A percentile compares a stretch with the other conserved stretches of the same genome.
Conservation (phyloP, 1,139 yeast genomes). For the Yamadazyma jaroonii region DNA sequence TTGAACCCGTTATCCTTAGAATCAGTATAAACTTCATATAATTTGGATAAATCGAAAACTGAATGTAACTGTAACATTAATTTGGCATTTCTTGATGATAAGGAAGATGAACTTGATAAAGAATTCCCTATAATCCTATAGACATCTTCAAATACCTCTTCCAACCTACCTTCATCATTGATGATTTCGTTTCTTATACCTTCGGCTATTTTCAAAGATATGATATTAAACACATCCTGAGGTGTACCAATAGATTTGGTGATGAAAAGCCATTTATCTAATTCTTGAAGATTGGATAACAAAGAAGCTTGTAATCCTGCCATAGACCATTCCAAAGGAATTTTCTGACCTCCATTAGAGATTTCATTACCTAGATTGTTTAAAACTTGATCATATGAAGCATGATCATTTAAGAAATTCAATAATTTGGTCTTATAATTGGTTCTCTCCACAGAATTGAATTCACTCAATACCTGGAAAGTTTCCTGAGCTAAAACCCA, state of each 20-base stretch:
- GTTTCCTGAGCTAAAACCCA: slow-evolving; percentile 91
- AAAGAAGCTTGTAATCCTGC: slow-evolving; percentile 78
- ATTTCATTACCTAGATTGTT: slow-evolving; percentile 30
- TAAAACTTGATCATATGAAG: slow-evolving; percentile 40
- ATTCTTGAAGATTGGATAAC: slow-evolving; percentile 45
- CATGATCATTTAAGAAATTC: slow-evolving; percentile 41
- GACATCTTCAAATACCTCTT: slow-evolving; percentile 44
- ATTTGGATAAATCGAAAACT: slow-evolving; percentile 54
- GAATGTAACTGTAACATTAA: slow-evolving; percentile 67
- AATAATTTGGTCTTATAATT: slow-evolving; percentile 35
- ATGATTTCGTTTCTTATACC: slow-evolving; percentile 47
- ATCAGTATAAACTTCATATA: slow-evolving; percentile 9
- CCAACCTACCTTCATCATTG: slow-evolving; percentile 13
- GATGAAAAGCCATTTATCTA: slow-evolving; percentile 55
- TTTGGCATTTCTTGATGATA: slow-evolving; percentile 56
- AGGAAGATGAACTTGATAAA: slow-evolving; percentile 57
- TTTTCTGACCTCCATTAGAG: slow-evolving; percentile 19
- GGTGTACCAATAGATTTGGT: slow-evolving; percentile 34
- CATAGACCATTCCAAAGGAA: slow-evolving; percentile 55
- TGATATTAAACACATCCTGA: slow-evolving; percentile 53
- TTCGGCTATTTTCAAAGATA: slow-evolving; percentile 65
- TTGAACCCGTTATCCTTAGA: not conserved
- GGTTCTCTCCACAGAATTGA: slow-evolving; percentile 26
- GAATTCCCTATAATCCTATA: slow-evolving; percentile 57
- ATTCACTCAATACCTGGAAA: slow-evolving; percentile 62